These are phyloP conservation scores for Tubosaeta brunneosetosa DNA, from an alignment of 768 basidiomycete species.

Conservation along the genomic window DNA sequence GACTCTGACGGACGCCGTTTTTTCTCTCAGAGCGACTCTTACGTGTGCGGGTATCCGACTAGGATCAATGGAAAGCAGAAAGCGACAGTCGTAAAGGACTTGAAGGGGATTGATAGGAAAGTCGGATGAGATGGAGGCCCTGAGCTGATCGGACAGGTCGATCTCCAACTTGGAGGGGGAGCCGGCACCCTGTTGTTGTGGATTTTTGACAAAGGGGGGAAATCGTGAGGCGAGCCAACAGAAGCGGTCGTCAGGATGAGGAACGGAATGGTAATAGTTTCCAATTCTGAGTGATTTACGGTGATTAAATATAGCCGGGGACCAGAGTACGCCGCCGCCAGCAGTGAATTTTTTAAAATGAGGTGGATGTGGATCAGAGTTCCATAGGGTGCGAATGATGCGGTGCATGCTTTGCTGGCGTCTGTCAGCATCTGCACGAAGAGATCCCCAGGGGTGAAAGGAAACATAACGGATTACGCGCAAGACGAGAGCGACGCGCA, in stretches of 20 bases:
- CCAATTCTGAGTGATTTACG: conserved; percentile 17
- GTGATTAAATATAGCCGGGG: conserved; percentile 41
- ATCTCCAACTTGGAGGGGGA: conserved; percentile 29
- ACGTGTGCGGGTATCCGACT: conserved; percentile 39
- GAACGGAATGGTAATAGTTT: conserved; percentile 11
- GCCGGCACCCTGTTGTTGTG: conserved; percentile 21
- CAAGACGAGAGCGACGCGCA: conserved; percentile 42
- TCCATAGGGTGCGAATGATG: conserved; percentile 50
- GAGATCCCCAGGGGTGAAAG: conserved; percentile 71
- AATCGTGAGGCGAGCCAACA: conserved; percentile 64
- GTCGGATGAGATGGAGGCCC: conserved; percentile 12
- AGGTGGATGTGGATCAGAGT: conserved; percentile 23
- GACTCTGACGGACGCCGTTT: conserved; percentile 31
- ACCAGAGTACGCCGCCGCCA: conserved; percentile 64
- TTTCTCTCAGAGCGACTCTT: conserved; percentile 21
- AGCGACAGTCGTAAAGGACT: conserved; percentile 64
- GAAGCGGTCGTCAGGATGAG: conserved; percentile 22
- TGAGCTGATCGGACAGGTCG: conserved; percentile 39
- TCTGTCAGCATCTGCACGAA: conserved; percentile 57
- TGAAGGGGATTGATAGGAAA: conserved; percentile 20
- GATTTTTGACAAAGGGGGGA: conserved; percentile 41
- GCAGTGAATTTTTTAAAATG: conserved; percentile 40
- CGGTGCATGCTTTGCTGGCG: conserved; percentile 41
- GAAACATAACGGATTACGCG: conserved; percentile 68
- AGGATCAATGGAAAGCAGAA: conserved; percentile 47